A percentile compares a stretch with the other conserved stretches of the same genome.
phyloP scores from a whole-genome alignment of 2,329 filamentous ascomycete genomes.

The Cryoendolithus antarcticus region DNA sequence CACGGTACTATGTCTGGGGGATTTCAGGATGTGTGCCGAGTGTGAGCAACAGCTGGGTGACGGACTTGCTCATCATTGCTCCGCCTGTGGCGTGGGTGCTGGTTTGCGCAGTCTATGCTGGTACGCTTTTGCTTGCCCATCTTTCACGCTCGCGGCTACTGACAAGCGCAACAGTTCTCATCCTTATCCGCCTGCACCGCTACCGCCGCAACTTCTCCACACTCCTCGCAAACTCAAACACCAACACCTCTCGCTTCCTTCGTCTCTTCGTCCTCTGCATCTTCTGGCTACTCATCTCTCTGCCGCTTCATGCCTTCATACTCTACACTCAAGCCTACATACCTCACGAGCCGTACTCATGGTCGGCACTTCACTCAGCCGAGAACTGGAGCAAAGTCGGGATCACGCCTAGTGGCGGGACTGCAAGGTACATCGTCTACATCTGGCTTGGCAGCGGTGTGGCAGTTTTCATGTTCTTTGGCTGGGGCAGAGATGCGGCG shows the following conservation, averaged over 20 bases:
- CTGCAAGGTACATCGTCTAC: slow-evolving; percentile 45
- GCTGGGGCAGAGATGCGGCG: slow-evolving; percentile 48
- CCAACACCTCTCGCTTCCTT: slow-evolving; percentile 48
- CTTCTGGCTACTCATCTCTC: slow-evolving; percentile 35
- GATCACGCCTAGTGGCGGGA: slow-evolving; percentile 33
- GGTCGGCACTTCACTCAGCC: slow-evolving; percentile 39
- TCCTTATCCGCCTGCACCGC: slow-evolving; percentile 47
- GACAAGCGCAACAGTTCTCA: slow-evolving; percentile 34
- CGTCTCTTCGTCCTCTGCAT: slow-evolving; percentile 48
- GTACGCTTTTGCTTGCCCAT: slow-evolving; percentile 29
- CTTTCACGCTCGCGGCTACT: background rate
- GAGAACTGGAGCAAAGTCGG: slow-evolving; percentile 36
- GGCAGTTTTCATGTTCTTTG: slow-evolving; percentile 51
- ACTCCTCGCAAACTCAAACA: slow-evolving; percentile 41
- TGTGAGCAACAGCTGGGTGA: slow-evolving; percentile 46
- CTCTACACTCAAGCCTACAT: slow-evolving; percentile 30
- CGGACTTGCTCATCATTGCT: slow-evolving; percentile 40
- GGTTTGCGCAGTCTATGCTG: slow-evolving; percentile 43
- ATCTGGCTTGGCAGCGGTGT: slow-evolving; percentile 41
- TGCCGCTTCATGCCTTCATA: slow-evolving; percentile 42
- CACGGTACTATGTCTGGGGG: slow-evolving; percentile 45
- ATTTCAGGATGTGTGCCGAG: slow-evolving; percentile 47
- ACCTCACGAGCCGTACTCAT: slow-evolving; percentile 28
- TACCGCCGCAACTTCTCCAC: slow-evolving; percentile 47
- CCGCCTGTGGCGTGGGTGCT: slow-evolving; percentile 45